Percentiles rank a stretch among this genome's conserved stretches.
Conservation (phyloP, 2,329 filamentous ascomycete genomes). For the Cladosporium sp. region DNA sequence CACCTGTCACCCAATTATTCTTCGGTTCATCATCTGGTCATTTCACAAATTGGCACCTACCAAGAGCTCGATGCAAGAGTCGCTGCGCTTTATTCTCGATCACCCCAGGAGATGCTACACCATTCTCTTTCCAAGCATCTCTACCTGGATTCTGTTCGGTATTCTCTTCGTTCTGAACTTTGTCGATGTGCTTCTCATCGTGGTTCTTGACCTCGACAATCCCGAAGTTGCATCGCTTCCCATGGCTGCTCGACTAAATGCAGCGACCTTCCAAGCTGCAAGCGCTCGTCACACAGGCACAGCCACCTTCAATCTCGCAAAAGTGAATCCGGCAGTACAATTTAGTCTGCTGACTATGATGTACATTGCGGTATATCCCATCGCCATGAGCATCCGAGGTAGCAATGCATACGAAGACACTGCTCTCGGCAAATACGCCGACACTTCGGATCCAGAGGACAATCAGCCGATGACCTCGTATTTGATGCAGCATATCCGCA, state of each 20-base stretch:
- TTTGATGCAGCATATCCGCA: constrained; percentile 46
- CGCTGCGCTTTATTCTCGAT: constrained; percentile 34
- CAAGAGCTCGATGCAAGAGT: constrained; percentile 23
- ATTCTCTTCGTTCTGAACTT: constrained; percentile 12
- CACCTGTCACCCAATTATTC: constrained; percentile 61
- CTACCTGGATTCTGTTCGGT: constrained; percentile 14
- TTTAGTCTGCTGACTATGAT: constrained; percentile 62
- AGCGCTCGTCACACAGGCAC: constrained; percentile 35
- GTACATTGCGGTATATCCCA: constrained; percentile 62
- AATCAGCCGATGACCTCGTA: constrained; percentile 41
- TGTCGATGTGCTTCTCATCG: constrained; percentile 24
- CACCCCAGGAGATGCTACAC: constrained; percentile 54
- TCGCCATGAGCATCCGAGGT: constrained; percentile 61
- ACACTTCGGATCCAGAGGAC: constrained; percentile 11
- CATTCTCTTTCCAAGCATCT: constrained; percentile 55
- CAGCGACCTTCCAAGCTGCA: constrained; percentile 19
- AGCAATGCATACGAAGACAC: constrained; percentile 71
- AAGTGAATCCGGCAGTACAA: constrained; percentile 51
- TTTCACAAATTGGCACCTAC: constrained; percentile 33
- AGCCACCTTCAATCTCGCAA: constrained; percentile 35
- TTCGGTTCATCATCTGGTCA: constrained; percentile 57
- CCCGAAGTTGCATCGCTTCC: constrained; percentile 5
- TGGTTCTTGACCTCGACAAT: constrained; percentile 15
- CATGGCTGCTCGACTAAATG: background rate
- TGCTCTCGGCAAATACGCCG: constrained; percentile 56